Percentiles rank a stretch among this genome's conserved stretches.
Evolutionary conservation across 176 grass and related monocot species (phyloP).

Genomic region (Aegilops speltoides): DNA sequence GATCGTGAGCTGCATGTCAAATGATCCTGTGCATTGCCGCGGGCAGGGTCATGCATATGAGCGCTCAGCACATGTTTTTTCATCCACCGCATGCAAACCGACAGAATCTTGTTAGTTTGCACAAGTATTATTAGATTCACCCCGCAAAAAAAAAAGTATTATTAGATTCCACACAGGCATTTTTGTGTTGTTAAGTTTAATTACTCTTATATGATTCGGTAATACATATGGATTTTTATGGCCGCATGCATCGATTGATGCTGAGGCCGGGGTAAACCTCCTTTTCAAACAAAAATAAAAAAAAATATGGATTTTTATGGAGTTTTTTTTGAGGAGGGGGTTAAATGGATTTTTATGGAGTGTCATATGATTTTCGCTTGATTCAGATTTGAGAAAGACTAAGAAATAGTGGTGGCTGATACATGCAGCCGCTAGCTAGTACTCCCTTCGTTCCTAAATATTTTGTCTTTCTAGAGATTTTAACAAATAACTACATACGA

Average conservation of each 20-base stretch:
- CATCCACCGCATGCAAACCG: background rate
- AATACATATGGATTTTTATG: no score
- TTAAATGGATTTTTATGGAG: no score
- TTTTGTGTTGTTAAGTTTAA: background rate
- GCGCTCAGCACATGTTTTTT: background rate
- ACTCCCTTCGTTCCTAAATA: no score
- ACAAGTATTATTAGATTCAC: constrained; percentile 22
- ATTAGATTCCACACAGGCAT: constrained; percentile 12
- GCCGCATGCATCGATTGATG: no score
- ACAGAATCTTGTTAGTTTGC: background rate
- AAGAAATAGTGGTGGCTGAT: background rate
- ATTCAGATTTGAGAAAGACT: background rate
- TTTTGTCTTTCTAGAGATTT: no score
- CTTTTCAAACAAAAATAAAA: no score
- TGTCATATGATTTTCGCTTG: background rate
- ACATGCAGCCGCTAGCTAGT: background rate
- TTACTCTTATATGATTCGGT: no score
- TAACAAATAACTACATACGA: no score
- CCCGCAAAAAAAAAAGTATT: no score
- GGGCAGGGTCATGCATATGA: background rate
- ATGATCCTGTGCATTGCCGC: background rate
- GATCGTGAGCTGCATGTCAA: background rate
- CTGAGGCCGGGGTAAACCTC: no score
- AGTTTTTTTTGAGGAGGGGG: no score
- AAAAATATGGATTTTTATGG: no score